Conservation (phyloP, 176 grass and related monocot species). For the Phyllostachys edulis region DNA sequence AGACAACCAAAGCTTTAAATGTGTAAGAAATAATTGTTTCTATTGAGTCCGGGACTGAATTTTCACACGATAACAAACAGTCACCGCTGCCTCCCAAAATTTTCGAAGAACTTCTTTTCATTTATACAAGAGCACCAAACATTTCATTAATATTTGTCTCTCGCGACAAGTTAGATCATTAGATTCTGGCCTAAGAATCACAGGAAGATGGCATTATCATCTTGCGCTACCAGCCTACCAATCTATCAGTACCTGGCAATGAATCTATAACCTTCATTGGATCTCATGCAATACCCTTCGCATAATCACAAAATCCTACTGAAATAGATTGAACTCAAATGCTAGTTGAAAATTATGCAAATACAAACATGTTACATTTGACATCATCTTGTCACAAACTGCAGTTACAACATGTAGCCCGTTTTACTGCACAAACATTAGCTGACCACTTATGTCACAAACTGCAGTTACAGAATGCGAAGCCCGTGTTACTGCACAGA, state of each 20-base stretch:
- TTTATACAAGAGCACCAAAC: slow-evolving; percentile 10
- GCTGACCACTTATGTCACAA: no score
- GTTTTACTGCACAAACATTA: no score
- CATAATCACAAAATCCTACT: not conserved
- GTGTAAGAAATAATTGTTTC: not conserved
- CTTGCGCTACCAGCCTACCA: not conserved
- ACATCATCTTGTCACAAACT: not conserved
- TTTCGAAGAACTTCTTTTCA: not conserved
- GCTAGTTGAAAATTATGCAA: not conserved
- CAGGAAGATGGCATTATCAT: not conserved
- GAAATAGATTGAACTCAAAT: not conserved
- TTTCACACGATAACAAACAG: not conserved
- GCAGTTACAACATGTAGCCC: not conserved
- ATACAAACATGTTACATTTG: not conserved
- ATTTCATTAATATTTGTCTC: not conserved
- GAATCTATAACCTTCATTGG: not conserved
- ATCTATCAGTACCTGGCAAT: not conserved
- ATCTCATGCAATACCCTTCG: not conserved
- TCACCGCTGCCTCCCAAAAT: not conserved
- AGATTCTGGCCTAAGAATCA: not conserved
- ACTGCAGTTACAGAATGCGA: no score
- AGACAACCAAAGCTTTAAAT: not conserved
- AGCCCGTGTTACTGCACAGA: no score
- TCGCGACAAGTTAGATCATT: not conserved
- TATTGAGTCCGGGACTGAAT: not conserved